Conservation (phyloP, 495 filamentous ascomycete species). For the Talaromyces wortmannii region DNA sequence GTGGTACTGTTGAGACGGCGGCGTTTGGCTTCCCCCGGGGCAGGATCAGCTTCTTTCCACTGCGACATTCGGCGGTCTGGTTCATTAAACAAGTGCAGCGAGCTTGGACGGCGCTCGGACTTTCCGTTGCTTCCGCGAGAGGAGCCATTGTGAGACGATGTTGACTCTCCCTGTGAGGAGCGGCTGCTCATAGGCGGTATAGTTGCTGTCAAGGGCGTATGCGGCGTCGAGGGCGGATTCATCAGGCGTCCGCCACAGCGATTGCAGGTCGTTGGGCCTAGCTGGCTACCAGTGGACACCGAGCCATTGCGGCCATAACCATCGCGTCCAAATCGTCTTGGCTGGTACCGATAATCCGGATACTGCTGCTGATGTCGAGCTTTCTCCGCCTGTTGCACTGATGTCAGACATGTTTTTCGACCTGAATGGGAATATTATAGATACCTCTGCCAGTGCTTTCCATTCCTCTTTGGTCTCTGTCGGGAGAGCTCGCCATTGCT, state of each 20-base stretch:
- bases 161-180: background rate
- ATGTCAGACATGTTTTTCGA: background rate
- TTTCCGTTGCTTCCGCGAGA: background rate
- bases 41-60: constrained; percentile 1
- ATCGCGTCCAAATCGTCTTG: constrained; percentile 65
- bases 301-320: constrained; percentile 18
- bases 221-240: constrained; percentile 38
- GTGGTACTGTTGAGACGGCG: constrained; percentile 2
- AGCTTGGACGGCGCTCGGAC: background rate
- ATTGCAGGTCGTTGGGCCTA: constrained; percentile 31
- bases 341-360: constrained; percentile 91
- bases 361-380: constrained; percentile 82
- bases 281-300: constrained; percentile 23
- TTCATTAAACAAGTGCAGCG: background rate
- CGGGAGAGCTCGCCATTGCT: constrained; percentile 76
- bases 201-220: constrained; percentile 26
- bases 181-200: constrained; percentile 3
- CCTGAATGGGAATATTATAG: too few species aligned
- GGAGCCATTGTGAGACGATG: background rate
- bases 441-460: constrained; percentile 81
- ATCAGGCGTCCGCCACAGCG: constrained; percentile 39
- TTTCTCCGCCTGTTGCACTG: constrained; percentile 68
- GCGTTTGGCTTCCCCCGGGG: constrained; percentile 1
- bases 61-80: background rate
- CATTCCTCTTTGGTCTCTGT: constrained; percentile 76